Base-by-base conservation (phyloP, 2,329 filamentous ascomycete species). In the Cercospora janseana region DNA sequence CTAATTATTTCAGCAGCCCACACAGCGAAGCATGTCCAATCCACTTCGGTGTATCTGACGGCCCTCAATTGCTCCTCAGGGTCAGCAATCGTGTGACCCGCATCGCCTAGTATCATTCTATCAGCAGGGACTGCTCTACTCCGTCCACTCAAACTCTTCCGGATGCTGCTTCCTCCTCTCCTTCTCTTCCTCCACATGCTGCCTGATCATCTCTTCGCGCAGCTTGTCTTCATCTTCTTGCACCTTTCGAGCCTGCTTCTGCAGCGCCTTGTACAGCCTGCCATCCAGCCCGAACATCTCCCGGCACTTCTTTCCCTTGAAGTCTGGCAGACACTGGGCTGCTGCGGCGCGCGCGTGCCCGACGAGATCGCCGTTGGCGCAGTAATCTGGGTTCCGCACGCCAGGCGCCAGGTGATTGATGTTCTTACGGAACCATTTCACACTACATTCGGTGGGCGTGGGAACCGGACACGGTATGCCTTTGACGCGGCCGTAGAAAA, bases 211-310 rank as follows among this genome's bases (percentile, higher is more conserved):
- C n/a, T n/a, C n/a, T n/a, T n/a, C n/a, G n/a, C n/a, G n/a, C n/a
- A n/a, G n/a, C 29, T 40, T 26, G n/a, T 28, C 12, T 10, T 15
- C 23, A 23, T 43, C 15, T 26, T 43, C 16, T 15, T 15, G n/a
- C n/a, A 10, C 26, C 6, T 28, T 28, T 2, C 12, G 23, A 10
- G 10, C 6, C 13, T 23, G 12, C 15, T 43, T 29, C 24, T 43
- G 7, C n/a, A n/a, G n/a, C n/a, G n/a, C n/a, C n/a, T n/a, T n/a
- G n/a, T n/a, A n/a, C n/a, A n/a, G n/a, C n/a, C n/a, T n/a, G n/a
- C n/a, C n/a, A 20, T 43, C 40, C 15, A 43, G 26, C 23, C 40
- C 40, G n/a, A 43, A 43, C 15, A 28, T 18, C 15, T 29, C 18
- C 24, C 29, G 28, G 40, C 40, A 43, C 23, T 29, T 12, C 18